phyloP scores from a whole-genome alignment of 2,329 filamentous ascomycete species.

The Trichoderma semiorbis region DNA sequence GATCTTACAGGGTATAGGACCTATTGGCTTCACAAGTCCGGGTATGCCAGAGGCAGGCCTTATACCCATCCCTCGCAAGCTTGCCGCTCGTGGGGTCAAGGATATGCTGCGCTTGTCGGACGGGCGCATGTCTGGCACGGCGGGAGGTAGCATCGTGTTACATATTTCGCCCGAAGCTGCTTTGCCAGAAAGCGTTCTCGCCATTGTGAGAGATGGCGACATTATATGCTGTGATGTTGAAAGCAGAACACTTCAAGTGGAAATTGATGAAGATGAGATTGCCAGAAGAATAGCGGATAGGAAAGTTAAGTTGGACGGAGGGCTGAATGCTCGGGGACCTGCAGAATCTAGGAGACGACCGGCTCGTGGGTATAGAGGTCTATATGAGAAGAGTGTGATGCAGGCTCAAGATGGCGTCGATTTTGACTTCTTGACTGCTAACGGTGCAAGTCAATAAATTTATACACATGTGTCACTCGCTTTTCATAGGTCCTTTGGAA shows the following conservation, averaged over 20 bases:
- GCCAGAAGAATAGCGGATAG: neutral
- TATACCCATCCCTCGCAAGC: conserved; percentile 67
- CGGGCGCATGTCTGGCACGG: conserved; percentile 81
- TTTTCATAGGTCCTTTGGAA: neutral
- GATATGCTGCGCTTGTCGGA: conserved; percentile 86
- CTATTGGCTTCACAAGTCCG: conserved; percentile 68
- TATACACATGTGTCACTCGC: neutral
- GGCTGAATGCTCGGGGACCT: neutral
- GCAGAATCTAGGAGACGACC: conserved; percentile 27
- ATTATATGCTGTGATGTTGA: conserved; percentile 73
- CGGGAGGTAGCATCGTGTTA: conserved; percentile 84
- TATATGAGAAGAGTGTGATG: conserved; percentile 58
- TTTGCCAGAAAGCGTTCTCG: conserved; percentile 70
- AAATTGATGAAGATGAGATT: conserved; percentile 70
- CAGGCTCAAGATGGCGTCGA: conserved; percentile 58
- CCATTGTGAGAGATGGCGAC: conserved; percentile 73
- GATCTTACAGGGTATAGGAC: conserved; percentile 83
- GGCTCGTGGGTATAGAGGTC: conserved; percentile 54
- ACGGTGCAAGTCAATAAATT: conserved; percentile 26
- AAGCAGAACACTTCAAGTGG: conserved; percentile 54
- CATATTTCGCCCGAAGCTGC: conserved; percentile 86
- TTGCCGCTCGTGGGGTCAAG: conserved; percentile 67
- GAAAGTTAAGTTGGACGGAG: neutral
- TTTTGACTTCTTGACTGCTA: conserved; percentile 58
- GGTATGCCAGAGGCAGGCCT: conserved; percentile 85